A percentile compares a stretch with the other conserved stretches of the same genome.
Conservation (phyloP, 305 asterid species). For the Fraxinus paxiana region DNA sequence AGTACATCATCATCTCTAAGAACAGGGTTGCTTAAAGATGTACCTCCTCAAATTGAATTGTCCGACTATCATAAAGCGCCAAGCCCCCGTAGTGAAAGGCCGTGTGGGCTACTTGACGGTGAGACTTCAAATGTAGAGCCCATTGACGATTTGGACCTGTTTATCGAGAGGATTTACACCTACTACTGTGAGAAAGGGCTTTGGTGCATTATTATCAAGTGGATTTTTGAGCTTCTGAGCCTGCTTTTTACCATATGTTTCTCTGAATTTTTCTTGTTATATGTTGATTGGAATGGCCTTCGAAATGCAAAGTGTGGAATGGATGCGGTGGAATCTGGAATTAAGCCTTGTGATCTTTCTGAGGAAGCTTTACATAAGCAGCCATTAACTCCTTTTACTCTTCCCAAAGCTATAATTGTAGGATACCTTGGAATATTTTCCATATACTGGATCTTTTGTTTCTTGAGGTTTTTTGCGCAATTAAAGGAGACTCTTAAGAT, state of each 20-base stretch:
- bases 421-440: constrained; percentile 86
- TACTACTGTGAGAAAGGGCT: constrained; percentile 94
- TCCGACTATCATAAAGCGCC: constrained; percentile 74
- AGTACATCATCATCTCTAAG: constrained; percentile 51
- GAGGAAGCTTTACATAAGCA: constrained; percentile 86
- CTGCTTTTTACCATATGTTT: constrained; percentile 77
- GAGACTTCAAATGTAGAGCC: constrained; percentile 66
- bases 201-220: constrained; percentile 82
- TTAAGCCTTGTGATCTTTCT: constrained; percentile 78
- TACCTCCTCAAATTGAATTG: constrained; percentile 70
- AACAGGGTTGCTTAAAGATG: constrained; percentile 58
- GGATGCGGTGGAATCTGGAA: constrained; percentile 98
- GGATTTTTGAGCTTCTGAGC: constrained; percentile 83
- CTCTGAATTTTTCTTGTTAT: constrained; percentile 78
- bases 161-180: constrained; percentile 82
- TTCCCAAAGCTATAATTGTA: constrained; percentile 66
- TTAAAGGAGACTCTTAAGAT: constrained; percentile 76
- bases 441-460: constrained; percentile 73
- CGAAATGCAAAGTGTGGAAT: constrained; percentile 94
- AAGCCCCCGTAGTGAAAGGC: constrained; percentile 83
- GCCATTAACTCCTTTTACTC: constrained; percentile 75
- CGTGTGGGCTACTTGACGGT: constrained; percentile 80
- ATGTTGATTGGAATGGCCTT: constrained; percentile 93
- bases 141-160: constrained; percentile 80
- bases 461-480: constrained; percentile 78